Base-by-base conservation (phyloP, 768 basidiomycete genomes). In the Thelephora ganbajun region DNA sequence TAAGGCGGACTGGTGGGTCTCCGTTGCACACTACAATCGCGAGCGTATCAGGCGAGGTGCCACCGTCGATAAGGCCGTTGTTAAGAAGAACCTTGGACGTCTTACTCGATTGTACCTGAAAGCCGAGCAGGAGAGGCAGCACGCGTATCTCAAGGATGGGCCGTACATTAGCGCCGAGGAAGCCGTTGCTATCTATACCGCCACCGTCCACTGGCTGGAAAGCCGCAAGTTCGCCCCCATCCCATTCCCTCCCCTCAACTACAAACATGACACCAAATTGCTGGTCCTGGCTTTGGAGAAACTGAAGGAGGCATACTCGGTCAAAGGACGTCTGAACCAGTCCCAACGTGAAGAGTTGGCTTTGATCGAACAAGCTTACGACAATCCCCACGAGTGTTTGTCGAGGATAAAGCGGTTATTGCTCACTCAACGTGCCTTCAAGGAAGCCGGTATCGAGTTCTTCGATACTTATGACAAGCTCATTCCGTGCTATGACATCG, bases 1-100 rank as follows among this genome's bases (percentile, higher is more conserved):
- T 67, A 99, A 99, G 71, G 88, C 93, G 18, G 94, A 99, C 62
- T 97, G 94, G 94, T 98, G 92, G 91, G 84, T 84, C 62, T 93
- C 87, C 9, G 92, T 96, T 54, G 92, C 94, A 7, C 94, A 99
- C 63, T 97, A 94, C 67, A 97, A 98, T 61, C 89, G 92, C 46
- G 92, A 93, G 60, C 89, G 94, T 69, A 97, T 98, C 52, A 79
- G 92, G 36, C 85, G 94, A 55, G 94, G 93, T 50, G 93, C 93
- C 3, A 94, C 92, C 5, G 92, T 93, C 55, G 92, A 94, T 66
- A 99, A 99, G 66, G 94, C 94, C 3, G 94, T 99, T 41, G 91
- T 94, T 13, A 94, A 97, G 74, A 98, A 99, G 79, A 99, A 99
- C 63, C 69, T 99, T 36, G 96, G 96, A 51, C 88, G 96, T 59